A percentile compares a stretch with the other conserved stretches of the same genome.
phyloP scores from a whole-genome alignment of 345 rosid species.

The Populus tremula region DNA sequence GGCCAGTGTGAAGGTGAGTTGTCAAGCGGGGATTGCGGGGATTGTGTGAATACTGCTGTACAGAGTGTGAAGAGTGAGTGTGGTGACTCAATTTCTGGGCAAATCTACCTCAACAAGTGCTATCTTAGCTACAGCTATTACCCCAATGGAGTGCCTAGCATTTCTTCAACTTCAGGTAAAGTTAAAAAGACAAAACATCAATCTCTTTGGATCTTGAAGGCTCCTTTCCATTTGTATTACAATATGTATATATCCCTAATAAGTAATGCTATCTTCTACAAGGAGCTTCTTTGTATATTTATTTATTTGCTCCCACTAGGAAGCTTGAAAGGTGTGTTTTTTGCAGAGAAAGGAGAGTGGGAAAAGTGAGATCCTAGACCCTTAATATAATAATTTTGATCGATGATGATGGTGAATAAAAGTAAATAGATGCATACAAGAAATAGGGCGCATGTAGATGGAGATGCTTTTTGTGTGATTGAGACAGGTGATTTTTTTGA shows the following conservation, averaged over 20 bases:
- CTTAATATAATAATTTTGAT: no score
- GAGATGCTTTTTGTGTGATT: not conserved
- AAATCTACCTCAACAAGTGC: slow-evolving; percentile 70
- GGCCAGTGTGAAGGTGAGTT: slow-evolving; percentile 91
- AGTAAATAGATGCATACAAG: no score
- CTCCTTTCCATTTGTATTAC: not conserved
- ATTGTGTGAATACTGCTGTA: slow-evolving; percentile 58
- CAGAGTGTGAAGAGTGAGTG: slow-evolving; percentile 53
- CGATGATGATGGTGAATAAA: no score
- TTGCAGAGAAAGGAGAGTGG: no score
- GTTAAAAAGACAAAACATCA: not conserved
- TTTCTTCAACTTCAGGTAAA: slow-evolving; percentile 32
- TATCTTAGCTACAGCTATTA: slow-evolving; percentile 75
- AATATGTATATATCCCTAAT: not conserved
- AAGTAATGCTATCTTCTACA: not conserved
- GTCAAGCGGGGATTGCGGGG: slow-evolving; percentile 52
- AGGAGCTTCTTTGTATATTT: not conserved
- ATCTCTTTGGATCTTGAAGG: not conserved
- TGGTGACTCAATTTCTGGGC: slow-evolving; percentile 64
- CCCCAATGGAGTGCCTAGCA: slow-evolving; percentile 66
- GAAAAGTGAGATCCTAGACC: no score
- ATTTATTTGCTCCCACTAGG: no score
- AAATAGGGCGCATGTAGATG: no score
- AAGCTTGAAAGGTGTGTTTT: no score
- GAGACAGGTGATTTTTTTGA: slow-evolving; percentile 1